Conservation (phyloP, 768 basidiomycete species). For the Chalciporus piperatus region DNA sequence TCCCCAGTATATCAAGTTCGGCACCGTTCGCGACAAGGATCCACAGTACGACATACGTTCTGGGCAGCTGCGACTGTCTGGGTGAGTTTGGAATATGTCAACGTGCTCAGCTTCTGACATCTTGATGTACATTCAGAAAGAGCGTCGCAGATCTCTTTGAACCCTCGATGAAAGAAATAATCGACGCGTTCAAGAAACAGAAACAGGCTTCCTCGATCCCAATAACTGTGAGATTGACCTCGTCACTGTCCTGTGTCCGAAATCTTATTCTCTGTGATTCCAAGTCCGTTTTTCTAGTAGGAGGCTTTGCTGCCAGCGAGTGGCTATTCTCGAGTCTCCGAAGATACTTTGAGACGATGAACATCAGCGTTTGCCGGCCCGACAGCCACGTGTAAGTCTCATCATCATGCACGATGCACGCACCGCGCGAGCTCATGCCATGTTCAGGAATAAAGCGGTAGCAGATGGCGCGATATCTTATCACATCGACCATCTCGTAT, state of each 20-base stretch:
- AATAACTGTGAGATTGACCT: conserved; percentile 30
- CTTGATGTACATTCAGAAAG: conserved; percentile 21
- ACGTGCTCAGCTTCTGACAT: neutral
- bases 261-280: neutral
- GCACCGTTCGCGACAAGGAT: conserved; percentile 39
- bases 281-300: conserved; percentile 48
- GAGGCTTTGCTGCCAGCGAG: conserved; percentile 51
- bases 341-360: conserved; percentile 33
- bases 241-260: neutral
- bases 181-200: conserved; percentile 35
- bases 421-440: conserved; percentile 10
- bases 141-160: conserved; percentile 43
- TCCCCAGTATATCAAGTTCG: conserved; percentile 41
- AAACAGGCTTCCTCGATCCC: conserved; percentile 27
- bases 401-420: no score
- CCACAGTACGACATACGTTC: conserved; percentile 35
- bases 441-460: conserved; percentile 45
- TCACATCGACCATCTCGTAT: conserved; percentile 47
- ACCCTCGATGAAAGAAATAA: conserved; percentile 39
- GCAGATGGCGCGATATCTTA: conserved; percentile 48
- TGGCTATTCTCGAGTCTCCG: conserved; percentile 46
- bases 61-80: conserved; percentile 39
- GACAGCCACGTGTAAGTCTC: conserved; percentile 52
- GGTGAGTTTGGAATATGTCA: conserved; percentile 22
- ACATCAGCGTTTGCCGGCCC: conserved; percentile 46